Evolutionary conservation across 2,329 filamentous ascomycete genomes (phyloP), one percentile per base, ranked within the genome.

Genomic region (Clonostachys rhizophaga): DNA sequence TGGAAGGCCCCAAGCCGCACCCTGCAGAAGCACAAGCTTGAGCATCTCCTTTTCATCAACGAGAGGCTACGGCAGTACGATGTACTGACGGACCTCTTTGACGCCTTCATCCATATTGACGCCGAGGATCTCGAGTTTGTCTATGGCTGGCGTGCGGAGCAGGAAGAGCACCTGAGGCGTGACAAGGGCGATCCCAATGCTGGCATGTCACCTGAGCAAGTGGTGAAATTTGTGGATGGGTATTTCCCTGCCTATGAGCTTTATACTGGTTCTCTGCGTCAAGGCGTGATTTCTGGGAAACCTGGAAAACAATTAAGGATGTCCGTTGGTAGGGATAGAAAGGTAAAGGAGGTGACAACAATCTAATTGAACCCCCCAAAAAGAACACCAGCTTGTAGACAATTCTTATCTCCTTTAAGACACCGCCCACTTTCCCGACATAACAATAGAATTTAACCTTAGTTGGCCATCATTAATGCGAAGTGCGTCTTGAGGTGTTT

Each of bases 141-240:
- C 45, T 96, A 96, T 58, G 79, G 78, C 51, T 96, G 91, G 91
- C 81, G 91, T 13, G 70, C 84, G 55, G 75, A 96, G 68, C 89
- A 95, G 67, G 91, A 96, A 67, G 77, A 78, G 43, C 78, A 78
- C 49, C 72, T 96, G 56, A 79, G 87, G 20, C 71, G 71, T 8
- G 67, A 75, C 18, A 86, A 79, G 53, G 89, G 87, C 9, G 65
- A 68, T 41, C 58, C 63, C 17, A 54, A 55, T 14, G 77, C 75
- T 0, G 91, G 89, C 33, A 96, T 96, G 91, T 86, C 81, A 2
- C 84, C 89, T 55, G 85, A 89, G 47, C 79, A 92, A 62, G 89
- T 96, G 40, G 73, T 81, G 48, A 72, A 76, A 42, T 96, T 96
- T 63, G 87, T 83, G 33, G 77, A 82, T 51, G 78, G 73, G 2